Base-by-base conservation (phyloP, 2,329 filamentous ascomycete species). In the Zymoseptoria crescenta region DNA sequence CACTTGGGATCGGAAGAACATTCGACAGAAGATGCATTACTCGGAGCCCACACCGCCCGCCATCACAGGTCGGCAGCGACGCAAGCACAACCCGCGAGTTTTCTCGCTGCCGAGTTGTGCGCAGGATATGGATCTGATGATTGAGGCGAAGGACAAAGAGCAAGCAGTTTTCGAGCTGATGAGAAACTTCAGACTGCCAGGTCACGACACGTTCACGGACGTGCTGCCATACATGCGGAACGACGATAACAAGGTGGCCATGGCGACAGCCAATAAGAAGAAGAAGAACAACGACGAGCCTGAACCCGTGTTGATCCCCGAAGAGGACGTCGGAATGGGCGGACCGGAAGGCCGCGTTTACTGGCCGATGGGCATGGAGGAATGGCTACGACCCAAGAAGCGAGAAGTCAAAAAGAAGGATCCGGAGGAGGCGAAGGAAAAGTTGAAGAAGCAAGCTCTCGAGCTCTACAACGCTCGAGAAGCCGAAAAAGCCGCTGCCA, bases 131-230 rank as follows among this genome's bases (percentile, higher is more conserved):
- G 93, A 96, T 70, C 79, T 97, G n/a, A 97, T 97, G 93, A 96
- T 97, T 61, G 93, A 97, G 76, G 93, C 93, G 53, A 97, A 97
- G 73, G 93, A 96, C 70, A 97, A 97, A 74, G 93, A 97, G 72
- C 93, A 97, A 73, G 91, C 93, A 0, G 91, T 96, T 0, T 96
- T 97, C 68, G 91, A 96, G 64, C 80, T 97, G 19, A 96, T 96
- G 91, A 83, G 88, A 21, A 91, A 81, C 0, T 96, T 91, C 73
- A 91, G 87, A 67, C 79, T 97, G 0, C 89, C 91, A 0, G 91
- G 91, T 0, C 89, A 86, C 75, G 80, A 94, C 20, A 81, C 75
- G 0, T 85, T 95, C 70, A 88, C 87, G 65, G 85, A 95, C 57
- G 78, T 97, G 1, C 78, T 93, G 2, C 91, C 92, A 0, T 82